Conservation (phyloP, 106 monocot species). For the Acanthochlamys bracteata region DNA sequence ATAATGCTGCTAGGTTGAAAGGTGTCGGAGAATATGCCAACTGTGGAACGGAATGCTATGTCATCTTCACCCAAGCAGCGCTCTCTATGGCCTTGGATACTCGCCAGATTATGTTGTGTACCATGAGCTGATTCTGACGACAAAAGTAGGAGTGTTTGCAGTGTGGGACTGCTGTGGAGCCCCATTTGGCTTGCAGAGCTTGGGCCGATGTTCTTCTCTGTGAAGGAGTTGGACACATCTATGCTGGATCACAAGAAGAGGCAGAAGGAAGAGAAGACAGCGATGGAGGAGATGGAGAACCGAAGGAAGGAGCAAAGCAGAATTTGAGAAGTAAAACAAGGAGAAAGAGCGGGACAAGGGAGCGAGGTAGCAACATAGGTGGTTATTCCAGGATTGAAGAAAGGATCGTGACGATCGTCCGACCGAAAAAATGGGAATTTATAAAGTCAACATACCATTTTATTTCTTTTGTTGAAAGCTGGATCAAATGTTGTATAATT, state of each 20-base stretch:
- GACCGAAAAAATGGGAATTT: slow-evolving; percentile 71
- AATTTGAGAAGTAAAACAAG: slow-evolving; percentile 22
- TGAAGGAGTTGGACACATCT: slow-evolving; percentile 81
- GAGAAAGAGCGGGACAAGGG: slow-evolving; percentile 69
- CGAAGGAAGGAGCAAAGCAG: slow-evolving; percentile 65
- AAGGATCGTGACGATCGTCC: slow-evolving; percentile 37
- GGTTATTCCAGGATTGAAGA: slow-evolving; percentile 47
- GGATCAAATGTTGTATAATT: too few relatives aligned
- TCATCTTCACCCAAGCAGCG: slow-evolving; percentile 92
- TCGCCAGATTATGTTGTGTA: slow-evolving; percentile 91
- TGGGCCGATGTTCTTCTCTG: slow-evolving; percentile 98
- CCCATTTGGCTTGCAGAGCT: slow-evolving; percentile 91
- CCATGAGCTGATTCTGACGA: slow-evolving; percentile 78
- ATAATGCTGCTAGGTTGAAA: slow-evolving; percentile 81
- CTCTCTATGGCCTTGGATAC: slow-evolving; percentile 86
- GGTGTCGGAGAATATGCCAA: slow-evolving; percentile 96
- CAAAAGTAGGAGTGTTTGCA: slow-evolving; percentile 99
- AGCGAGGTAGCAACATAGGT: slow-evolving; percentile 66
- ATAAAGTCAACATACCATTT: too few relatives aligned
- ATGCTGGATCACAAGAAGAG: slow-evolving; percentile 82
- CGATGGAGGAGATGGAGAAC: slow-evolving; percentile 94
- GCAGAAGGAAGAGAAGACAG: slow-evolving; percentile 85
- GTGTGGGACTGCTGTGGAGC: slow-evolving; percentile 93
- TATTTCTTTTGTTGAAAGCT: too few relatives aligned
- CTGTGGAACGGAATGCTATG: slow-evolving; percentile 93